A percentile compares a stretch with the other conserved stretches of the same genome.
phyloP scores from a whole-genome alignment of 106 monocot species.

The Allium fistulosum region DNA sequence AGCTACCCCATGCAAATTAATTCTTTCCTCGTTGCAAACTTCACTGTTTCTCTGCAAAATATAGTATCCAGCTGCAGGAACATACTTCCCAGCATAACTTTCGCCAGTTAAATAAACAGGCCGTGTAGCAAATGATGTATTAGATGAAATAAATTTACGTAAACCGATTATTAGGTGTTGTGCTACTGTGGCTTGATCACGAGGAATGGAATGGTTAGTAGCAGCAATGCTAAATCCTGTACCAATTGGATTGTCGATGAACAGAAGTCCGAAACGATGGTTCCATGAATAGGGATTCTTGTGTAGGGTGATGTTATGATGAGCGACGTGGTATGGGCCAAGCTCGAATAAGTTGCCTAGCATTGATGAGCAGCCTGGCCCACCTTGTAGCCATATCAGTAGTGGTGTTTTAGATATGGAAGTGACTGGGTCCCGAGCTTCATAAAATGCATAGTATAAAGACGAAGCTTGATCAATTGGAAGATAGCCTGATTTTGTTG shows the following conservation, averaged over 20 bases:
- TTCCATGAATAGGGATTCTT: conserved; percentile 83
- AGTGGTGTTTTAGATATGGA: conserved; percentile 50
- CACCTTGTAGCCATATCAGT: conserved; percentile 94
- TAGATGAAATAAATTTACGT: conserved; percentile 40
- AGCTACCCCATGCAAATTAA: conserved; percentile 64
- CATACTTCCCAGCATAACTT: conserved; percentile 93
- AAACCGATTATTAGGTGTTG: conserved; percentile 44
- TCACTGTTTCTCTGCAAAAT: conserved; percentile 32
- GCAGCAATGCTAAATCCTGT: conserved; percentile 68
- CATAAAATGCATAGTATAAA: conserved; percentile 67
- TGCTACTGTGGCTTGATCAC: conserved; percentile 47
- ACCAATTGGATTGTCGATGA: conserved; percentile 87
- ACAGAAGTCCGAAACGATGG: conserved; percentile 70
- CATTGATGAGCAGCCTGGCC: conserved; percentile 93
- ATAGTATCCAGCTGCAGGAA: conserved; percentile 46
- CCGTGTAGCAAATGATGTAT: conserved; percentile 33
- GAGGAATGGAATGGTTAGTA: conserved; percentile 31
- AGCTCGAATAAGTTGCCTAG: conserved; percentile 83
- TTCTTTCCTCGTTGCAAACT: neutral
- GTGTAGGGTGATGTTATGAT: conserved; percentile 10
- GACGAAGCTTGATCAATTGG: conserved; percentile 23
- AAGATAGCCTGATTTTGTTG: conserved; percentile 60
- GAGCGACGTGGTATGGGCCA: conserved; percentile 60
- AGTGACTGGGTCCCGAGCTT: conserved; percentile 42
- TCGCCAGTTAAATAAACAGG: conserved; percentile 77